Conservation (phyloP, 2,329 filamentous ascomycete species). For the Aspergillus pseudoglaucus region DNA sequence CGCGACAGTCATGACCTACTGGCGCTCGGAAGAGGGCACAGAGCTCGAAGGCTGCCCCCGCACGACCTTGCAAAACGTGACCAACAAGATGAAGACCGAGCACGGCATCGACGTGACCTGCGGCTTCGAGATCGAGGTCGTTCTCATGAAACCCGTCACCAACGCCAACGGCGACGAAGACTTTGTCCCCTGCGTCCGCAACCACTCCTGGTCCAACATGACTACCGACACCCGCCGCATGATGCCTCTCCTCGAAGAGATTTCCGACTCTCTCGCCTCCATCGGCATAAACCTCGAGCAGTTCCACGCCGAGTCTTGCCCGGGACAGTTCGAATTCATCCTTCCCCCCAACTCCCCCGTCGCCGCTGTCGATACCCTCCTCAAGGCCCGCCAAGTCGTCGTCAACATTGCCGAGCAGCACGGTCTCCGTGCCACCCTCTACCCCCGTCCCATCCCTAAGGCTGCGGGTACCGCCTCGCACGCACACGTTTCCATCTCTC, state of each 20-base stretch:
- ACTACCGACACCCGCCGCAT: slow-evolving; percentile 54
- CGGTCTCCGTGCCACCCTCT: slow-evolving; percentile 62
- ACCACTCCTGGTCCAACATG: slow-evolving; percentile 66
- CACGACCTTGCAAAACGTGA: slow-evolving; percentile 51
- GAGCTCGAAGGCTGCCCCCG: slow-evolving; percentile 58
- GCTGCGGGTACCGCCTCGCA: slow-evolving; percentile 61
- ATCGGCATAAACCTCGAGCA: slow-evolving; percentile 64
- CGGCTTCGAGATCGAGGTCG: slow-evolving; percentile 77
- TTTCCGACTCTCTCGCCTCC: slow-evolving; percentile 53
- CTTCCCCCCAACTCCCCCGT: slow-evolving; percentile 59
- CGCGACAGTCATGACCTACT: slow-evolving; percentile 61
- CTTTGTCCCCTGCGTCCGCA: slow-evolving; percentile 48
- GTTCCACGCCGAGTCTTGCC: slow-evolving; percentile 66
- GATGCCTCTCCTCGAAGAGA: slow-evolving; percentile 57
- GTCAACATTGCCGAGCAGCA: slow-evolving; percentile 56
- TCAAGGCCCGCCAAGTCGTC: slow-evolving; percentile 66
- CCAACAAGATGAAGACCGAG: slow-evolving; percentile 47
- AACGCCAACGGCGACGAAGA: slow-evolving; percentile 22
- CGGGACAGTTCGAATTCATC: slow-evolving; percentile 72
- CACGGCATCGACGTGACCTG: slow-evolving; percentile 55
- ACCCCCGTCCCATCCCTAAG: slow-evolving; percentile 58
- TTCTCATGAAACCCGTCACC: slow-evolving; percentile 54
- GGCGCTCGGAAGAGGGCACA: slow-evolving; percentile 51
- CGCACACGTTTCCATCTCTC: slow-evolving; percentile 56
- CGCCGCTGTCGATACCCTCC: slow-evolving; percentile 62